Conservation (phyloP, 1,139 yeast genomes). For the Pichia sp. region DNA sequence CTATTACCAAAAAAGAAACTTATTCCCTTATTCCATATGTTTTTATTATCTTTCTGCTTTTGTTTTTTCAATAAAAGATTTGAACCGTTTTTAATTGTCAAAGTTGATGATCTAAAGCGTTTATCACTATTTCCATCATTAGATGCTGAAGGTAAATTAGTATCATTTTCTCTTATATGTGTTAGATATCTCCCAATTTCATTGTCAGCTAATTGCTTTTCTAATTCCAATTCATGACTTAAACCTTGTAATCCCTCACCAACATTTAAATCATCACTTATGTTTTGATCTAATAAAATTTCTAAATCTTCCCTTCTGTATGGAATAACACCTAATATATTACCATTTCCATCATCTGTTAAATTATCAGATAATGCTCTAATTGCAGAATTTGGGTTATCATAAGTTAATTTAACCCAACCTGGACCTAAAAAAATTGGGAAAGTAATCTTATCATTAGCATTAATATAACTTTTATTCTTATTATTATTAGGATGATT, state of each 20-base stretch:
- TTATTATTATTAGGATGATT: no score
- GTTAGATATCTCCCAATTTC: slow-evolving; percentile 17
- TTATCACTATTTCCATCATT: neutral
- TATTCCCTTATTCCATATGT: slow-evolving; percentile 9
- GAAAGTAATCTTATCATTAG: slow-evolving; percentile 15
- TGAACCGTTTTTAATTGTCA: slow-evolving; percentile 16
- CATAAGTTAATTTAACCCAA: slow-evolving; percentile 85
- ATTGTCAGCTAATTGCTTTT: slow-evolving; percentile 17
- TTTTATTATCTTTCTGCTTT: slow-evolving; percentile 1
- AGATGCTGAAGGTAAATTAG: no score
- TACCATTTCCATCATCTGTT: slow-evolving; percentile 29
- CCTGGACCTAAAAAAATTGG: slow-evolving; percentile 81
- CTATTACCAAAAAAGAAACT: slow-evolving; percentile 20
- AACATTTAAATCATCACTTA: slow-evolving; percentile 49
- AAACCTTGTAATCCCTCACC: slow-evolving; percentile 33
- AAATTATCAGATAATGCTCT: slow-evolving; percentile 78
- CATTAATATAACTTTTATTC: no score
- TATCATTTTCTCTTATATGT: neutral
- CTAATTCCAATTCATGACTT: slow-evolving; percentile 21
- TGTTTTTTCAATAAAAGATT: slow-evolving; percentile 10
- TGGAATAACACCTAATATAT: slow-evolving; percentile 71
- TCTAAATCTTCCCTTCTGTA: slow-evolving; percentile 56
- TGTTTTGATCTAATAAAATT: slow-evolving; percentile 51
- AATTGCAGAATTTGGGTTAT: slow-evolving; percentile 65
- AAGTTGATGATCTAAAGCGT: neutral